phyloP scores from a whole-genome alignment of 2,329 filamentous ascomycete species.

The Peltaster fructicola region DNA sequence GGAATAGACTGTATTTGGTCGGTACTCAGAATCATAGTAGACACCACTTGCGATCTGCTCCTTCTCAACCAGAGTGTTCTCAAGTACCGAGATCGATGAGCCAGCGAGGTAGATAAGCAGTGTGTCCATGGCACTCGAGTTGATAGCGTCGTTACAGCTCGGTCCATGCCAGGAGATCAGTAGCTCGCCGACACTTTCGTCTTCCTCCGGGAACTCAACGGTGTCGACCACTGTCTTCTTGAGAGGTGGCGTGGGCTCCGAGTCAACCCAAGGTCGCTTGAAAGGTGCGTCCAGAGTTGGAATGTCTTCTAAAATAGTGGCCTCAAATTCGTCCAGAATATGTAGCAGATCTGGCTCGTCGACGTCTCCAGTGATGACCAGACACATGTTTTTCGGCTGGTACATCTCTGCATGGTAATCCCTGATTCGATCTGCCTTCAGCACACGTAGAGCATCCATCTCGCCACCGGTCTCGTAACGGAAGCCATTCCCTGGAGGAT shows the following conservation, averaged over 20 bases:
- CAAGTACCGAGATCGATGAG: constrained; percentile 79
- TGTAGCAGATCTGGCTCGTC: constrained; percentile 64
- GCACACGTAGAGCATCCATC: constrained; percentile 73
- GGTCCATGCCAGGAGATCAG: constrained; percentile 77
- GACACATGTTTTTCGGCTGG: constrained; percentile 82
- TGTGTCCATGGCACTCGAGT: constrained; percentile 56
- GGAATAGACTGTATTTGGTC: constrained; percentile 69
- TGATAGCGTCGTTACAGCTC: constrained; percentile 45
- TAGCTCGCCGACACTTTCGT: constrained; percentile 83
- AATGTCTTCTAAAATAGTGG: constrained; percentile 66
- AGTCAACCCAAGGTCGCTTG: constrained; percentile 80
- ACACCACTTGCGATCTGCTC: constrained; percentile 83
- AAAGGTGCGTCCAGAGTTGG: constrained; percentile 60
- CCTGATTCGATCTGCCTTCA: constrained; percentile 82
- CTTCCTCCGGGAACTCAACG: constrained; percentile 88
- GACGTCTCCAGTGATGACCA: constrained; percentile 83
- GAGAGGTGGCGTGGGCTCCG: constrained; percentile 55
- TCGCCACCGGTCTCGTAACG: constrained; percentile 96
- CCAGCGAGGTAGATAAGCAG: constrained; percentile 76
- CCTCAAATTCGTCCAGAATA: constrained; percentile 76
- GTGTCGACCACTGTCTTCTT: constrained; percentile 55
- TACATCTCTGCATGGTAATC: constrained; percentile 95
- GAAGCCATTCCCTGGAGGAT: constrained; percentile 79
- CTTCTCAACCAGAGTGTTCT: constrained; percentile 82
- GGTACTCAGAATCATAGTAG: constrained; percentile 58